Base-by-base conservation (phyloP, 345 rosid species). In the Dipteronia sinensis region DNA sequence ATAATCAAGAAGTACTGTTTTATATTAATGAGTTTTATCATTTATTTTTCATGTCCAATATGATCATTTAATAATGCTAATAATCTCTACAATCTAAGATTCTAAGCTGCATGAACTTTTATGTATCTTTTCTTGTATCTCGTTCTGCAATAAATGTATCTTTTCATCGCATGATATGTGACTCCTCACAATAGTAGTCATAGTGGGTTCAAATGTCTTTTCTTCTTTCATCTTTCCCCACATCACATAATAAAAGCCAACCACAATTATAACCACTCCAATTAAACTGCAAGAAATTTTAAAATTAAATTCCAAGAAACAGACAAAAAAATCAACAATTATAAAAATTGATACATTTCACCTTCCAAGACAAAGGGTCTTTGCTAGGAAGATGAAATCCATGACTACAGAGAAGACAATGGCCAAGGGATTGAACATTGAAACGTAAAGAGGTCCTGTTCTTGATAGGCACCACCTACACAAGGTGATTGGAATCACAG, bases 351-450 rank as follows among this genome's bases (percentile, higher is more conserved):
- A 42, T 42, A 7, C 0, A 46, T 15, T 46, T 46, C 49, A 78
- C 86, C 84, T 73, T 69, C 86, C 84, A 4, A 85, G 77, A 69
- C 17, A 44, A 64, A 83, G 76, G 42, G 40, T 34, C 3, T 83
- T 81, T 56, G 80, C 83, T 9, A 78, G 42, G 17, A 81, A 70
- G 56, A 79, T 5, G 19, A 75, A 62, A 40, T 46, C 80, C 70
- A 67, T 67, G 73, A 56, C 55, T 15, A 73, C 58, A 11, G 83
- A 80, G 12, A 83, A 46, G 34, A 85, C 5, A 9, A 79, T 62
- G 11, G 68, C 81, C 56, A 83, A 19, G 38, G 88, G 88, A 77
- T 81, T 81, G 73, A 83, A 83, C 79, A 78, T 67, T 3, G 84
- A 58, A 34, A 83, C 84, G 75, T 69, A 72, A 16, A 81, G 51